These are phyloP conservation scores for Sclerotinia nivalis DNA, from an alignment of 2,329 filamentous ascomycete species.

Conservation along the genomic window DNA sequence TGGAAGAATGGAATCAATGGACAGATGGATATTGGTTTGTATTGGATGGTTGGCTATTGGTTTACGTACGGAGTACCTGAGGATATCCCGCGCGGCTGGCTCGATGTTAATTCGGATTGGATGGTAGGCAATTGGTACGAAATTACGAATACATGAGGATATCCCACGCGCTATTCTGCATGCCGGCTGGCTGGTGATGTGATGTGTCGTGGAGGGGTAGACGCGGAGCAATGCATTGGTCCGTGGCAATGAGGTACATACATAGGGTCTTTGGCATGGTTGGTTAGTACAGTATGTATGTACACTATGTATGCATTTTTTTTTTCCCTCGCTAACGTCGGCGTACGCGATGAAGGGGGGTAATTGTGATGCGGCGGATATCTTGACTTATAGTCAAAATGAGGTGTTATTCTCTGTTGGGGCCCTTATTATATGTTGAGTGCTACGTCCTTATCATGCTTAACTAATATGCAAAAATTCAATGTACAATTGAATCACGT, in stretches of 20 bases:
- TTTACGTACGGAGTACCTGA: neutral
- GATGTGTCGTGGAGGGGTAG: slow-evolving; percentile 6
- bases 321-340: neutral
- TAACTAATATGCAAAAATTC: too few species aligned
- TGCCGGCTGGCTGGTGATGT: neutral
- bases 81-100: neutral
- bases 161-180: neutral
- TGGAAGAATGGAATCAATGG: neutral
- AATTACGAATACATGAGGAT: neutral
- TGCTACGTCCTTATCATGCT: too few species aligned
- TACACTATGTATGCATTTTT: neutral
- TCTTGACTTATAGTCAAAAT: too few species aligned
- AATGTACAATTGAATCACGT: neutral
- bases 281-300: neutral
- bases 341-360: neutral
- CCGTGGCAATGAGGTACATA: neutral
- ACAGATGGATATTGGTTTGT: neutral
- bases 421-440: too few species aligned
- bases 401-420: too few species aligned
- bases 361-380: neutral
- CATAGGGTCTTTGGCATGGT: neutral
- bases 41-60: neutral
- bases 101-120: neutral
- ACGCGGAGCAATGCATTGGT: slow-evolving; percentile 12
- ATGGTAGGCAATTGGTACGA: neutral